A percentile compares a stretch with the other conserved stretches of the same genome.
These are phyloP conservation scores for Backusella australiensis DNA, from an alignment of 192 early-diverging fungal genomes.

Conservation along the genomic window DNA sequence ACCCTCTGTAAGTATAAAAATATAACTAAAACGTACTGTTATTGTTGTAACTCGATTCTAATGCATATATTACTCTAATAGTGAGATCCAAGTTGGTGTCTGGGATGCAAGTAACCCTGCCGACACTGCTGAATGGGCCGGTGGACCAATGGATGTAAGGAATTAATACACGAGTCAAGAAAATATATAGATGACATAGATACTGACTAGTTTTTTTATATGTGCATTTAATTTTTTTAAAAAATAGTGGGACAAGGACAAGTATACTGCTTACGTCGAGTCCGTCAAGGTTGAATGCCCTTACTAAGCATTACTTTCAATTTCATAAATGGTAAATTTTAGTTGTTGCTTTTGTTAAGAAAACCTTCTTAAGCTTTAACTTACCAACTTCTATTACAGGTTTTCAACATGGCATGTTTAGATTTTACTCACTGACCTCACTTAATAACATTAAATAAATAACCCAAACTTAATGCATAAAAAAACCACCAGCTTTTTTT, in stretches of 20 bases:
- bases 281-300: neutral
- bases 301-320: neutral
- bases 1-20: constrained; percentile 20
- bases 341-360: neutral
- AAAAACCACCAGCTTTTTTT: neutral
- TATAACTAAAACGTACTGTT: neutral
- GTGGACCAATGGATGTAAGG: constrained; percentile 28
- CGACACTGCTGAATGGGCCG: constrained; percentile 24
- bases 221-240: neutral
- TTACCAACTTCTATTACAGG: neutral
- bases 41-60: constrained; percentile 25
- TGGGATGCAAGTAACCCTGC: constrained; percentile 35
- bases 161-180: neutral
- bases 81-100: constrained; percentile 35
- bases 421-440: neutral
- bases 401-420: neutral
- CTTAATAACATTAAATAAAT: neutral
- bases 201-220: neutral
- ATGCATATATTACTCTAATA: neutral
- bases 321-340: neutral
- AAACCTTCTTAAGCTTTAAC: neutral
- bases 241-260: neutral
- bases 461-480: neutral
- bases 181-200: neutral
- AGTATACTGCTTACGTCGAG: neutral